Conservation (phyloP, 164 flowering plant genomes). For the Paratinospora sagittata region DNA sequence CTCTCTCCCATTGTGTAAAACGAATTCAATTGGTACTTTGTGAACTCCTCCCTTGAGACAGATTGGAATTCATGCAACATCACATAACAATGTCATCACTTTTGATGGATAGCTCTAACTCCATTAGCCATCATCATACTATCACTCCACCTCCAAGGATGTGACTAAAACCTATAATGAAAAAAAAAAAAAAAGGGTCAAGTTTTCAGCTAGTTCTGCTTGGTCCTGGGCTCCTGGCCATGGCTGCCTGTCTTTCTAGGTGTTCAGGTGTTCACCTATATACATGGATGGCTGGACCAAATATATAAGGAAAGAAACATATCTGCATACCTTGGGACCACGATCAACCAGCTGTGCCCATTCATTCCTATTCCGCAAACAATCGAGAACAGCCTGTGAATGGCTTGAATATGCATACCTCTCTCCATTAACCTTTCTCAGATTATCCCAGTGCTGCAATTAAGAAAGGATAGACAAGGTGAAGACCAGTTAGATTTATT, state of each 20-base stretch:
- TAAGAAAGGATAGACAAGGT: conserved; percentile 1
- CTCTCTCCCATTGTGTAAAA: no score
- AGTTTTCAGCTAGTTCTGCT: no score
- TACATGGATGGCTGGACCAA: no score
- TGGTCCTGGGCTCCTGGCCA: background rate
- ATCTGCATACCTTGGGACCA: conserved; percentile 75
- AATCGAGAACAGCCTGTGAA: conserved; percentile 97
- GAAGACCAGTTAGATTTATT: background rate
- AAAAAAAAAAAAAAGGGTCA: no score
- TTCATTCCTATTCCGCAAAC: conserved; percentile 82
- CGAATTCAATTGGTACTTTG: no score
- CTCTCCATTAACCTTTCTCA: conserved; percentile 96
- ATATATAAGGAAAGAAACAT: background rate
- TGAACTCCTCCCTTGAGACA: no score
- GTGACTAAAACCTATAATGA: no score
- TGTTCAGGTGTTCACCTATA: background rate
- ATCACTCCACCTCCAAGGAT: no score
- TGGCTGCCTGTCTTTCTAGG: background rate
- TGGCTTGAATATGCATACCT: conserved; percentile 93
- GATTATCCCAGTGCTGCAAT: conserved; percentile 77
- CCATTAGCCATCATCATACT: no score
- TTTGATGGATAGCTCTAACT: no score
- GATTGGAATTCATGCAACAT: no score
- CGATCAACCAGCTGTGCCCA: conserved; percentile 95
- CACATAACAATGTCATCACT: no score